Evolutionary conservation across 1,284 basidiomycete species (phyloP), one percentile per base, ranked within the genome.

Genomic region (Xanthoconium separans): DNA sequence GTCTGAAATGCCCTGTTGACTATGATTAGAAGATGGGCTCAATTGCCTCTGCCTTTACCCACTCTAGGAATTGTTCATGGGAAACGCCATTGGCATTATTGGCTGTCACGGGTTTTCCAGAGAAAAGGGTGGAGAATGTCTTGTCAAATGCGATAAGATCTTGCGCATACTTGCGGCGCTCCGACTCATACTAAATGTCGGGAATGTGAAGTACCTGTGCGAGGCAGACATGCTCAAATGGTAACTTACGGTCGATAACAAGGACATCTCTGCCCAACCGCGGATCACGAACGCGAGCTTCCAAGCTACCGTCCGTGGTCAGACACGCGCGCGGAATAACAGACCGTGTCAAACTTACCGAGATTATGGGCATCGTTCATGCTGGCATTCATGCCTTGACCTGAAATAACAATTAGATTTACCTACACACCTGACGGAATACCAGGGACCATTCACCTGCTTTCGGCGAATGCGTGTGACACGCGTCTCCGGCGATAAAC

Each of bases 381-480:
- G 31, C 76, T 76, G 6, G 85, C 85, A 57, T 89, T 89, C 87
- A 89, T 89, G 6, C 86, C 86, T 65, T 86, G 78, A 9, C 81
- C 80, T 82, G 27, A n/a, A 41, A 44, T 12, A 54, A 40, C 11
- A 33, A 40, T 61, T 18, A 59, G 44, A 37, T 27, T 10, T 30
- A 6, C 39, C 20, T 11, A 24, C 11, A 5, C 3, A 44, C 18
- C 4, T 16, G 13, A 33, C 13, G 3, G 8, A 44, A 16, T 2
- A 15, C 20, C 29, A 16, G 13, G n/a, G 22, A 49, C 22, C 42
- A 51, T 36, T 58, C 30, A 69, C 78, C 65, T 71, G 79, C 56
- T 76, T 80, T 80, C 9, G 80, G 80, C 6, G 77, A 79, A 56
- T 82, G 79, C 0, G 80, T 81, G 57, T 82, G 80, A 51, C 68